A percentile compares a stretch with the other conserved stretches of the same genome.
phyloP scores from a whole-genome alignment of 1,139 yeast genomes.

The Debaryomyces fabryi region DNA sequence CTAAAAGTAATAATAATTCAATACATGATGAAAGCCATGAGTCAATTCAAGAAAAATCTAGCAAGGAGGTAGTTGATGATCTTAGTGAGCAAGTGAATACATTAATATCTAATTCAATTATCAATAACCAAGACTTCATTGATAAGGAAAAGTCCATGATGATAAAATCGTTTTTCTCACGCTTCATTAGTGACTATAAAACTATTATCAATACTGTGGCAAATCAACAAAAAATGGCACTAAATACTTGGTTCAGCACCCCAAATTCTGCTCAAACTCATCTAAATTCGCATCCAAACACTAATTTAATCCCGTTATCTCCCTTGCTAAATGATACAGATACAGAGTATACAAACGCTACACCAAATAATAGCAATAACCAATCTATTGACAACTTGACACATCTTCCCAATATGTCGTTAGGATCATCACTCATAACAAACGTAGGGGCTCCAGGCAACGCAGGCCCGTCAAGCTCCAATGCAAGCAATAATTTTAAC shows the following conservation, averaged over 20 bases:
- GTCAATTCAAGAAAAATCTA: background rate
- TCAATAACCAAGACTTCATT: constrained; percentile 19
- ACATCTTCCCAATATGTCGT: constrained; percentile 20
- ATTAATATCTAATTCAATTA: constrained; percentile 19
- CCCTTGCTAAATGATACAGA: constrained; percentile 41
- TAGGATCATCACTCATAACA: constrained; percentile 7
- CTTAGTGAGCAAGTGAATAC: constrained; percentile 22
- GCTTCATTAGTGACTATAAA: constrained; percentile 28
- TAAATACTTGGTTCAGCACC: constrained; percentile 22
- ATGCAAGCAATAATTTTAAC: constrained; percentile 9
- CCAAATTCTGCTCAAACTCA: constrained; percentile 13
- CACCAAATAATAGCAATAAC: constrained; percentile 11
- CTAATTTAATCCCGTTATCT: constrained; percentile 38
- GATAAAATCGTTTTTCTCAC: constrained; percentile 28
- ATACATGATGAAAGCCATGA: background rate
- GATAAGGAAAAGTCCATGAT: constrained; percentile 23
- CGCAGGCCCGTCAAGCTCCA: constrained; percentile 17
- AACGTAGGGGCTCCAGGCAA: constrained; percentile 7
- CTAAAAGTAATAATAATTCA: background rate
- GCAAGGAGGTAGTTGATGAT: background rate
- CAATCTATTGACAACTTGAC: constrained; percentile 21
- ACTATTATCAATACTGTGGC: constrained; percentile 1
- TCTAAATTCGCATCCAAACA: constrained; percentile 11
- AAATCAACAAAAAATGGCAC: constrained; percentile 16
- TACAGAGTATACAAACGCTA: constrained; percentile 22